Base-by-base conservation (phyloP, 2,329 filamentous ascomycete genomes). In the Pseudocercospora eumusae region DNA sequence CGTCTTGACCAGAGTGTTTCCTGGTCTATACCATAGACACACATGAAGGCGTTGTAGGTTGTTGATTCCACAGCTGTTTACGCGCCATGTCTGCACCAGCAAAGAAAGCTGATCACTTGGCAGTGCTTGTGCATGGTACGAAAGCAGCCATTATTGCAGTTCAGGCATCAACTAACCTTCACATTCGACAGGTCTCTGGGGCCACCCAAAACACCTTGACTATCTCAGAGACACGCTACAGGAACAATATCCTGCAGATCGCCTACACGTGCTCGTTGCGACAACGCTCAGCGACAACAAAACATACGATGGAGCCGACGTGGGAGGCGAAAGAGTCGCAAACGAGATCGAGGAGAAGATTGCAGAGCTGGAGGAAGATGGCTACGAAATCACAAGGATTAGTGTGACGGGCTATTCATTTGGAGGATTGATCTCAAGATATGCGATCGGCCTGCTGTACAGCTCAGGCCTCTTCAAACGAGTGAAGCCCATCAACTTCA, bases 391-490 rank as follows among this genome's bases (percentile, higher is more conserved):
- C 71, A 88, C 79, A 53, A 96, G 92, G 77, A 81, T 98, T 66
- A 96, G 92, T 74, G 81, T 98, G 44, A 84, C 93, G 47, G 93
- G 93, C 42, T 97, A 98, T 75, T 96, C 92, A 0, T 82, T 97
- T 1, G 93, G 93, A 50, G 93, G 93, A 0, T 80, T 98, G 6
- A 87, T 98, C 4, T 87, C 91, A 9, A 84, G 93, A 63, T 98
- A 96, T 78, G 89, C 91, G 1, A 84, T 96, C 60, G 93, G 93
- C 0, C 79, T 98, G 70, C 81, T 98, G 3, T 86, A 93, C 69
- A 88, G 90, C 59, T 90, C 89, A 70, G 92, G 92, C 8, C 82
- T 91, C 61, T 87, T 98, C 60, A 88, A 96, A 60, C 83, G 83
- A 61, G 82, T 98, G 25, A 83, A 92, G 73, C 93, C 93, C 67